A percentile compares a stretch with the other conserved stretches of the same genome.
Evolutionary conservation across 805 yeast genomes (phyloP).

Genomic region (Danielozyma ontarioensis): DNA sequence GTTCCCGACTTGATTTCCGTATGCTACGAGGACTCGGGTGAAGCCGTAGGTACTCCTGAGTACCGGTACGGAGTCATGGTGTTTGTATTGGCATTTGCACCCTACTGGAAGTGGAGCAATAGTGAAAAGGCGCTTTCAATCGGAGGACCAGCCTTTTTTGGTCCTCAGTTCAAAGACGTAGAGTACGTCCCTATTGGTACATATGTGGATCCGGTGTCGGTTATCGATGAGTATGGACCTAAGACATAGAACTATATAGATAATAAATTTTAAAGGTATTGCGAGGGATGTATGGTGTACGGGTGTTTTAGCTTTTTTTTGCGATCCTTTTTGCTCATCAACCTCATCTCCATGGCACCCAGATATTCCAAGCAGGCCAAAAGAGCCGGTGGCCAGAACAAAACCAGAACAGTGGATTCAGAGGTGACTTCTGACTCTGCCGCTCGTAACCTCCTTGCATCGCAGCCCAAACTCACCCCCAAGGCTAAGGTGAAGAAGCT

Average conservation of each 20-base stretch:
- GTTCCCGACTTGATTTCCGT: slow-evolving; percentile 46
- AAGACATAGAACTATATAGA: slow-evolving; percentile 8
- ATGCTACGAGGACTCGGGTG: slow-evolving; percentile 38
- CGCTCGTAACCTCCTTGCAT: slow-evolving; percentile 64
- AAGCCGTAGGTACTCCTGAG: slow-evolving; percentile 46
- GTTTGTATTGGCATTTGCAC: slow-evolving; percentile 37
- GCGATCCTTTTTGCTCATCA: neutral
- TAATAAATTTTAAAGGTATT: too few species aligned
- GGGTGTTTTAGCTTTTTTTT: too few species aligned
- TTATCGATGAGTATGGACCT: slow-evolving; percentile 29
- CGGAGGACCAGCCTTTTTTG: slow-evolving; percentile 41
- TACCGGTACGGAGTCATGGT: slow-evolving; percentile 42
- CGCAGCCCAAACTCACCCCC: slow-evolving; percentile 55
- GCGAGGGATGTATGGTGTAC: too few species aligned
- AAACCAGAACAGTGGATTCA: slow-evolving; percentile 52
- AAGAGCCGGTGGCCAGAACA: slow-evolving; percentile 48
- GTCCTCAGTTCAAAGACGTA: slow-evolving; percentile 28
- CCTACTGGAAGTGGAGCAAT: slow-evolving; percentile 30
- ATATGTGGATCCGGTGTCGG: slow-evolving; percentile 30
- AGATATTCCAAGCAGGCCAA: slow-evolving; percentile 58
- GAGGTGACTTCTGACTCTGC: slow-evolving; percentile 61
- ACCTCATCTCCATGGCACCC: slow-evolving; percentile 41
- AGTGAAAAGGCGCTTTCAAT: slow-evolving; percentile 29
- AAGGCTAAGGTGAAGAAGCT: slow-evolving; percentile 49
- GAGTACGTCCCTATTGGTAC: slow-evolving; percentile 33